Conservation (phyloP, 2,329 filamentous ascomycete genomes). For the Penicillium sp. region DNA sequence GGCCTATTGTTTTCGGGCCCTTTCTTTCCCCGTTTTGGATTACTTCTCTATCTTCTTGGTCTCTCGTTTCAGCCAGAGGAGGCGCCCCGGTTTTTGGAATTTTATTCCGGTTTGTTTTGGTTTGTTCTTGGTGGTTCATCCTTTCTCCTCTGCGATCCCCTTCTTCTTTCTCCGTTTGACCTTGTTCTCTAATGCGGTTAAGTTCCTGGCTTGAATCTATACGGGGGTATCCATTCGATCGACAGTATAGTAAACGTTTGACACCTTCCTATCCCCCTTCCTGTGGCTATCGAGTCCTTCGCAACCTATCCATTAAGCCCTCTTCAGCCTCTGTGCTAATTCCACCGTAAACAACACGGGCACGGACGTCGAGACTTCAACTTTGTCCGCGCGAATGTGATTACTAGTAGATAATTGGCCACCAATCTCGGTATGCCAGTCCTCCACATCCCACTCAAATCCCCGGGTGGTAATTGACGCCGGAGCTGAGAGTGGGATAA, state of each 20-base stretch:
- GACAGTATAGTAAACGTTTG: conserved; percentile 21
- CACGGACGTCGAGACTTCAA: conserved; percentile 67
- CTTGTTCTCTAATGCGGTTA: not conserved
- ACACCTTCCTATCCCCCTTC: conserved; percentile 4
- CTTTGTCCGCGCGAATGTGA: conserved; percentile 66
- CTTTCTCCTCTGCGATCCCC: not conserved
- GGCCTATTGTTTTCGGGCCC: conserved; percentile 15
- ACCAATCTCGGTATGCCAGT: conserved; percentile 80
- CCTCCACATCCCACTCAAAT: conserved; percentile 85
- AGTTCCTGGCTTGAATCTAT: conserved; percentile 18
- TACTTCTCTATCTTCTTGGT: conserved; percentile 31
- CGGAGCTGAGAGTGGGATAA: conserved; percentile 81
- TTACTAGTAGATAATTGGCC: conserved; percentile 81
- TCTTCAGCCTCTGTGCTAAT: conserved; percentile 53
- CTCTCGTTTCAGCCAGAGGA: conserved; percentile 33
- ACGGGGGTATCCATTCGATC: conserved; percentile 21
- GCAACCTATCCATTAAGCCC: not conserved
- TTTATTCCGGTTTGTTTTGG: conserved; percentile 10
- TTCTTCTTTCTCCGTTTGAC: not conserved
- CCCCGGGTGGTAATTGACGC: conserved; percentile 79
- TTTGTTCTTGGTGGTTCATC: conserved; percentile 10
- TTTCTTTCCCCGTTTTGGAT: conserved; percentile 15
- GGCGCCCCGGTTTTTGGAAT: conserved; percentile 30
- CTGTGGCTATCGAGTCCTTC: not conserved
- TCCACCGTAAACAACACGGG: conserved; percentile 79